A percentile compares a stretch with the other conserved stretches of the same genome.
Conservation (phyloP, 2,329 filamentous ascomycete genomes). For the Fusarium sp. region DNA sequence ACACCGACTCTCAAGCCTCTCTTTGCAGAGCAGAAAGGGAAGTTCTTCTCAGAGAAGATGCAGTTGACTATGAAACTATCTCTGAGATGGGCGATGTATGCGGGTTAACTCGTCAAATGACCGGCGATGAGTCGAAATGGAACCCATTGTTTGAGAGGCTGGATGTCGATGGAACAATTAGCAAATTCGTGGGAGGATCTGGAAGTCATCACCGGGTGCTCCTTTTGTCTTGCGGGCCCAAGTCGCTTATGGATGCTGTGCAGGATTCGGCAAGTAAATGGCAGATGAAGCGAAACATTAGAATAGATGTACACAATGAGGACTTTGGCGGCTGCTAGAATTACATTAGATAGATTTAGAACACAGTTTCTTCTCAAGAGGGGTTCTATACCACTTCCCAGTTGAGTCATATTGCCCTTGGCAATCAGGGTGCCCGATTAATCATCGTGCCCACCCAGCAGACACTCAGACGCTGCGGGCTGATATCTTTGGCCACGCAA, state of each 20-base stretch:
- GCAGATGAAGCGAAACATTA: background rate
- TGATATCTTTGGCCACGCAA: background rate
- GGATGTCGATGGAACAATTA: background rate
- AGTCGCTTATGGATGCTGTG: background rate
- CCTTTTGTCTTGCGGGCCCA: rapidly evolving
- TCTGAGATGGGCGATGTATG: background rate
- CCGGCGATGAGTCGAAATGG: rapidly evolving
- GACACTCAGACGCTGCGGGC: background rate
- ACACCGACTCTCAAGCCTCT: rapidly evolving
- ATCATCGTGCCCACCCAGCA: background rate
- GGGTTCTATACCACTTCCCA: background rate
- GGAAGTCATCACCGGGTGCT: background rate
- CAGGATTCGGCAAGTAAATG: background rate
- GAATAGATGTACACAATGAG: background rate
- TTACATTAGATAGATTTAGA: rapidly evolving
- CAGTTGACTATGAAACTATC: background rate
- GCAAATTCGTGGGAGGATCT: rapidly evolving
- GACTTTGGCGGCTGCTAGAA: background rate
- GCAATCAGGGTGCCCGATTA: no score
- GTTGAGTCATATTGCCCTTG: background rate
- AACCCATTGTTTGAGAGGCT: background rate
- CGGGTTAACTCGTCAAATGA: no score
- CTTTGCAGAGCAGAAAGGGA: background rate
- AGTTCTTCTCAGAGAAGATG: background rate
- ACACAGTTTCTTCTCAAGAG: rapidly evolving